Evolutionary conservation across 495 filamentous ascomycete genomes (phyloP).

Genomic region (Collariella sp.): DNA sequence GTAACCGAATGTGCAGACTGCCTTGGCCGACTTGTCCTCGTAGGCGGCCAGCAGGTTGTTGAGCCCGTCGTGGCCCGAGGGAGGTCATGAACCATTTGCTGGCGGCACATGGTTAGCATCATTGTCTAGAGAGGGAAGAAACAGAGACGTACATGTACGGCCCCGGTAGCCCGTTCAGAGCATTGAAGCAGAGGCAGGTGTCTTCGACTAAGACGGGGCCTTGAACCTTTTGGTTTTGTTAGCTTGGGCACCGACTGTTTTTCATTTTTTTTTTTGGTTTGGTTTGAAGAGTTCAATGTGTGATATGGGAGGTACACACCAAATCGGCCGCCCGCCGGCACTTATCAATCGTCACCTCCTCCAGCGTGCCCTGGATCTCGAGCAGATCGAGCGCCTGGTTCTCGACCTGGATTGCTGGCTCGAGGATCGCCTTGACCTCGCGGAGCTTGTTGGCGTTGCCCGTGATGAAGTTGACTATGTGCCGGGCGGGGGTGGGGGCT

Average conservation of each 20-base stretch:
- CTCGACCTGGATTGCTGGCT: slow-evolving; percentile 59
- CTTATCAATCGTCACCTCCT: slow-evolving; percentile 86
- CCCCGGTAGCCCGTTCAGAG: slow-evolving; percentile 81
- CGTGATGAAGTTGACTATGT: slow-evolving; percentile 81
- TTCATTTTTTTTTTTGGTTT: background rate
- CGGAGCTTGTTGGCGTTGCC: slow-evolving; percentile 87
- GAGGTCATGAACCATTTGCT: slow-evolving; percentile 90
- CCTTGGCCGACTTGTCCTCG: slow-evolving; percentile 80
- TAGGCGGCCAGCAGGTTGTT: slow-evolving; percentile 89
- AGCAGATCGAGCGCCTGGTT: slow-evolving; percentile 68
- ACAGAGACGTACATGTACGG: slow-evolving; percentile 73
- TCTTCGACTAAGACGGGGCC: slow-evolving; percentile 94
- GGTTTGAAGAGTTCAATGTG: too few species aligned
- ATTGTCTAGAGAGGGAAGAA: background rate
- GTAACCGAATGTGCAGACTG: slow-evolving; percentile 94
- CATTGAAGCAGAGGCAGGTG: slow-evolving; percentile 87
- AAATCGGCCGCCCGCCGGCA: slow-evolving; percentile 64
- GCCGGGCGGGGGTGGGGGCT: slow-evolving; percentile 16
- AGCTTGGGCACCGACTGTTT: background rate
- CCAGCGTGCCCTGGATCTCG: slow-evolving; percentile 87
- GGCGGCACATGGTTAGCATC: too few species aligned
- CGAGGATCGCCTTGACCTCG: slow-evolving; percentile 81
- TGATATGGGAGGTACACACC: slow-evolving; percentile 31
- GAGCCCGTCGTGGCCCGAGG: slow-evolving; percentile 71
- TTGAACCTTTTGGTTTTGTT: slow-evolving; percentile 47